Evolutionary conservation across 2,329 filamentous ascomycete species (phyloP), one percentile per base, ranked within the genome.

Genomic region (Hymenoscyphus fructigenus): DNA sequence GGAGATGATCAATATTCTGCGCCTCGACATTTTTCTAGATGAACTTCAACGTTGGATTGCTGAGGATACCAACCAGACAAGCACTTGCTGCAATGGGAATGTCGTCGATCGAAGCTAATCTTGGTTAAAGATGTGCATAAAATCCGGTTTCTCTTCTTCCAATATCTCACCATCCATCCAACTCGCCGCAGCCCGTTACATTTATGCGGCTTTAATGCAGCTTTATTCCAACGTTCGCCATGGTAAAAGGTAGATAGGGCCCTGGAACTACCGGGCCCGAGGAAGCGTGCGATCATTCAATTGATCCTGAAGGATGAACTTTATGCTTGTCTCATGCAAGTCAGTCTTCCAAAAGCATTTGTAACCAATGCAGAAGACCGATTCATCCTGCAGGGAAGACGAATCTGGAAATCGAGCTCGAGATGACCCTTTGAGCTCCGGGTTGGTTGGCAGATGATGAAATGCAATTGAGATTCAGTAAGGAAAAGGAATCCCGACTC

Each of bases 181-280:
- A 60, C 38, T 60, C 44, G 44, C 59, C 38, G 44, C 44, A 47
- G 44, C 29, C 38, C 41, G 14, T 20, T 28, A 10, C 38, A 50
- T 26, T 34, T 34, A 47, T 53, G 59, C 38, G 26, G 38, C 38
- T 32, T 29, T 53, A 12, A 17, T 23, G 41, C 26, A 36, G 44
- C 44, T 50, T 23, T 50, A 50, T 50, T 50, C 44, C 44, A 50
- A 50, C 44, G 44, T 50, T 17, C 34, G 44, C 57, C 44, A 50
- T 50, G 44, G 44, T 23, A 50, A 50, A 20, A 50, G n/a, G 44
- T 50, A 32, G 53, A 1, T 32, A n/a, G 5, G 41, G 53, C 53
- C 53, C 26, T 32, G 17, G 53, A 60, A 60, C 23, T 60, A 60
- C 59, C 41, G 59, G 59, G 12, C 41, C 59, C 59, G 28, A 60